These are phyloP conservation scores for Fusarium duplospermum DNA, from an alignment of 2,329 filamentous ascomycete genomes.

Conservation along the genomic window DNA sequence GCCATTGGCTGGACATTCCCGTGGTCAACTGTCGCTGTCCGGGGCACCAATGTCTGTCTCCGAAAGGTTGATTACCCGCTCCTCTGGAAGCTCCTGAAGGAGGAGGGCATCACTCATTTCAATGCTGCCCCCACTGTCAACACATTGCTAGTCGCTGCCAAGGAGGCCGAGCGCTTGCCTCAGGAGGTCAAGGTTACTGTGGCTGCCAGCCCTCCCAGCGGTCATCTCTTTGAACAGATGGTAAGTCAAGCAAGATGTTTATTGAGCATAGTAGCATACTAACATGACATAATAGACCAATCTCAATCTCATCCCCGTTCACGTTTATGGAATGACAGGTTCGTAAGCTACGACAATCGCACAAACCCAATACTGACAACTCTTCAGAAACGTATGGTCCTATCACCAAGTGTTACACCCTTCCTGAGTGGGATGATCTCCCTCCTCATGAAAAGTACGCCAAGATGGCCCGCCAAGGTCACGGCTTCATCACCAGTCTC, in stretches of 20 bases:
- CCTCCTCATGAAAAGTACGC: slow-evolving; percentile 81
- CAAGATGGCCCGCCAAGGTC: slow-evolving; percentile 93
- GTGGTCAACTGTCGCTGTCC: slow-evolving; percentile 91
- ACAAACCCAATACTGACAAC: not conserved
- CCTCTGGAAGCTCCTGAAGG: slow-evolving; percentile 89
- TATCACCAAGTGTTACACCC: slow-evolving; percentile 91
- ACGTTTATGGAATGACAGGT: slow-evolving; percentile 85
- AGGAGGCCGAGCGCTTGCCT: slow-evolving; percentile 77
- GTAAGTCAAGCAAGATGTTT: slow-evolving; percentile 51
- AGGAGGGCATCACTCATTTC: slow-evolving; percentile 92
- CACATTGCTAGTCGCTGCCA: slow-evolving; percentile 85
- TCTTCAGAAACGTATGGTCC: slow-evolving; percentile 87
- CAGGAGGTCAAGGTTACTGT: slow-evolving; percentile 87
- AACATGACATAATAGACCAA: slow-evolving; percentile 47
- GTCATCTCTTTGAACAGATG: slow-evolving; percentile 95
- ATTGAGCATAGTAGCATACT: not conserved
- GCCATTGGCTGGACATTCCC: slow-evolving; percentile 87
- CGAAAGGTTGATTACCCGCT: slow-evolving; percentile 94
- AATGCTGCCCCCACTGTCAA: slow-evolving; percentile 97
- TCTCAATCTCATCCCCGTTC: slow-evolving; percentile 89
- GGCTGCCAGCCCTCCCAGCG: slow-evolving; percentile 89
- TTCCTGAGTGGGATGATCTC: slow-evolving; percentile 86
- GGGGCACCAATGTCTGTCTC: slow-evolving; percentile 95
- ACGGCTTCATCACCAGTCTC: slow-evolving; percentile 87
- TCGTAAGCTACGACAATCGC: not conserved